Percentiles rank a stretch among this genome's conserved stretches.
These are phyloP conservation scores for Ogataea angusta DNA, from an alignment of 805 yeast genomes.

Conservation along the genomic window DNA sequence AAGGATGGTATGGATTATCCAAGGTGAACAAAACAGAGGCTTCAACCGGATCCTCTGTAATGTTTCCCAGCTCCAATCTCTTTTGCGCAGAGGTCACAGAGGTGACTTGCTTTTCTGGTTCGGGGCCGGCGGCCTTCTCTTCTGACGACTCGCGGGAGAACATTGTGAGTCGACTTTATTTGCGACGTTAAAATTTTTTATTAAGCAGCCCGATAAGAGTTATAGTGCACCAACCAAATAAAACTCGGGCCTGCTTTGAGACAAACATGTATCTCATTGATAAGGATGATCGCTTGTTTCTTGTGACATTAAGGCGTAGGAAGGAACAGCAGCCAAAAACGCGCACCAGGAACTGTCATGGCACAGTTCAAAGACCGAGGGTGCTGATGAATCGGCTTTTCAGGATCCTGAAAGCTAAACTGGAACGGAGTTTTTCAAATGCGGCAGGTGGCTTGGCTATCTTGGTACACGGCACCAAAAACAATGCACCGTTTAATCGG, in stretches of 20 bases:
- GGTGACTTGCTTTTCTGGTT: constrained; percentile 10
- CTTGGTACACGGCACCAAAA: not conserved
- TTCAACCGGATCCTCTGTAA: constrained; percentile 29
- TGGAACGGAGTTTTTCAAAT: not conserved
- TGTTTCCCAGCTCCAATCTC: constrained; percentile 22
- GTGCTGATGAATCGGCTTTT: not conserved
- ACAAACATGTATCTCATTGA: not conserved
- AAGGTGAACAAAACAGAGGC: constrained; percentile 26
- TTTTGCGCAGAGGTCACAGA: constrained; percentile 20
- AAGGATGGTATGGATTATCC: constrained; percentile 33
- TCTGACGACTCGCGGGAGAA: constrained; percentile 4
- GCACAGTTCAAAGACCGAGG: too few relatives aligned
- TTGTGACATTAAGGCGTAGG: not conserved
- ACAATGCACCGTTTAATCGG: not conserved
- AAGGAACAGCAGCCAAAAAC: not conserved
- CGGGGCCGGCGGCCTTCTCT: not conserved
- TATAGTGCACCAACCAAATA: not conserved
- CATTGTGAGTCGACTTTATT: not conserved
- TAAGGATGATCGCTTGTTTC: not conserved
- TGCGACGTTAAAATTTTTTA: not conserved
- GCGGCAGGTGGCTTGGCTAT: not conserved
- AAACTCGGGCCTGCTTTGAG: not conserved
- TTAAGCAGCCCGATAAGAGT: constrained; percentile 1
- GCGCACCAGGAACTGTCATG: too few relatives aligned
- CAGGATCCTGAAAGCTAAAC: not conserved